Conservation (phyloP, 176 grass and related monocot genomes). For the Dendrocalamus sinicus region DNA sequence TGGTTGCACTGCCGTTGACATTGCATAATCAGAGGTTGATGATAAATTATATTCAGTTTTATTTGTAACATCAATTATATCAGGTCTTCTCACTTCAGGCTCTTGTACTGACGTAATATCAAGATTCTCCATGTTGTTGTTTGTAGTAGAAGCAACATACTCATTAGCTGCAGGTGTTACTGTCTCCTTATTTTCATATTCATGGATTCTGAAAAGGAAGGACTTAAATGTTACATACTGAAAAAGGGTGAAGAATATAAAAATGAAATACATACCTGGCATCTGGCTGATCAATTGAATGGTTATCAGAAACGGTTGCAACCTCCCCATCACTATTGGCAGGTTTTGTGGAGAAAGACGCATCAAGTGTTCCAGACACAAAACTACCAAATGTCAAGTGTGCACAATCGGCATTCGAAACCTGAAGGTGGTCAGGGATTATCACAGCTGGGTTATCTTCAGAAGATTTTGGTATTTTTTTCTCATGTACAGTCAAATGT, state of each 20-base stretch:
- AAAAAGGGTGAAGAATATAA: slow-evolving; percentile 4
- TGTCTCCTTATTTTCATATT: slow-evolving; percentile 55
- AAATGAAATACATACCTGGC: slow-evolving; percentile 45
- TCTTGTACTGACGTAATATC: slow-evolving; percentile 50
- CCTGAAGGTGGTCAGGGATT: slow-evolving; percentile 75
- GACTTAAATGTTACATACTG: slow-evolving; percentile 14
- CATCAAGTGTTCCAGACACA: slow-evolving; percentile 71
- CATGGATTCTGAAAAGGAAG: slow-evolving; percentile 55
- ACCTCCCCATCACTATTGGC: slow-evolving; percentile 52
- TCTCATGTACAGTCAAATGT: slow-evolving; percentile 56
- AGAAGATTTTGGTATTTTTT: slow-evolving; percentile 45
- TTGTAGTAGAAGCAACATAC: slow-evolving; percentile 47
- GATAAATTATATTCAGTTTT: slow-evolving; percentile 59
- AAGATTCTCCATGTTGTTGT: slow-evolving; percentile 44
- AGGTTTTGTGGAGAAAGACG: slow-evolving; percentile 51
- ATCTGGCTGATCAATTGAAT: slow-evolving; percentile 48
- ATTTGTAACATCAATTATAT: slow-evolving; percentile 59
- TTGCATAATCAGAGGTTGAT: slow-evolving; percentile 52
- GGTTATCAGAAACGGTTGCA: slow-evolving; percentile 38
- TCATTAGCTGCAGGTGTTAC: slow-evolving; percentile 41
- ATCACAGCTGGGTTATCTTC: slow-evolving; percentile 76
- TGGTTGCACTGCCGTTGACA: slow-evolving; percentile 40
- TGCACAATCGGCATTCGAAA: slow-evolving; percentile 67
- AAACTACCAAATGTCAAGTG: slow-evolving; percentile 86
- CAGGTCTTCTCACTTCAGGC: slow-evolving; percentile 50